Evolutionary conservation across 2,329 filamentous ascomycete species (phyloP).

Genomic region (Penicillium thymicola): DNA sequence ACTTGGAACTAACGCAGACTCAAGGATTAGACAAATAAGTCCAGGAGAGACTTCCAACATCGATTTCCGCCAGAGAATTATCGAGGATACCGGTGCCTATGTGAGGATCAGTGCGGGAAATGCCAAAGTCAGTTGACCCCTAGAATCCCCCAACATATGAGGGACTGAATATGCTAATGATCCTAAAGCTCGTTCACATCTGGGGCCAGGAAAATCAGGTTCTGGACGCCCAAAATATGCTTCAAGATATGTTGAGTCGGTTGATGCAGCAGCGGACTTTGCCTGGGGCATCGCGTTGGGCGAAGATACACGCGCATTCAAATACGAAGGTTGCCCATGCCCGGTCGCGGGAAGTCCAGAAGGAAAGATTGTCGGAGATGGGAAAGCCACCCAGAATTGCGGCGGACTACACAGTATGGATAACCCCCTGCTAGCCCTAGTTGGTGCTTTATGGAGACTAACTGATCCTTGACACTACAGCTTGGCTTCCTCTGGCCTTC

Average conservation of each 20-base stretch:
- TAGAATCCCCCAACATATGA: not conserved
- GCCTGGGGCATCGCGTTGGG: not conserved
- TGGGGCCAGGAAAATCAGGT: conserved; percentile 1
- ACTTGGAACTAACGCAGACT: not conserved
- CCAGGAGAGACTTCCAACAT: not conserved
- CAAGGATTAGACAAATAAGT: not conserved
- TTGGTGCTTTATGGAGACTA: not conserved
- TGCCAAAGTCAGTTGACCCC: not conserved
- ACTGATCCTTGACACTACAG: not conserved
- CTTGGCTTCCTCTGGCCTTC: conserved; percentile 39
- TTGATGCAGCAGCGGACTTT: not conserved
- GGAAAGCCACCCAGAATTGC: not conserved
- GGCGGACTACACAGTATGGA: not conserved
- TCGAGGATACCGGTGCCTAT: not conserved
- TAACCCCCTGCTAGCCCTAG: not conserved
- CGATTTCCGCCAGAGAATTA: not conserved
- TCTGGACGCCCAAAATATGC: not conserved
- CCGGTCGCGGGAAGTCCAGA: not conserved
- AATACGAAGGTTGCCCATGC: not conserved
- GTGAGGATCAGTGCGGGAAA: not conserved
- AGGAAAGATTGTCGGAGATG: not conserved
- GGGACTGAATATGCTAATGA: not conserved
- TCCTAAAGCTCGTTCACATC: not conserved
- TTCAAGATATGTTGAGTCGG: not conserved
- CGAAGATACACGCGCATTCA: conserved; percentile 1